phyloP scores from a whole-genome alignment of 1,284 basidiomycete genomes.

The Sparassis latifolia region DNA sequence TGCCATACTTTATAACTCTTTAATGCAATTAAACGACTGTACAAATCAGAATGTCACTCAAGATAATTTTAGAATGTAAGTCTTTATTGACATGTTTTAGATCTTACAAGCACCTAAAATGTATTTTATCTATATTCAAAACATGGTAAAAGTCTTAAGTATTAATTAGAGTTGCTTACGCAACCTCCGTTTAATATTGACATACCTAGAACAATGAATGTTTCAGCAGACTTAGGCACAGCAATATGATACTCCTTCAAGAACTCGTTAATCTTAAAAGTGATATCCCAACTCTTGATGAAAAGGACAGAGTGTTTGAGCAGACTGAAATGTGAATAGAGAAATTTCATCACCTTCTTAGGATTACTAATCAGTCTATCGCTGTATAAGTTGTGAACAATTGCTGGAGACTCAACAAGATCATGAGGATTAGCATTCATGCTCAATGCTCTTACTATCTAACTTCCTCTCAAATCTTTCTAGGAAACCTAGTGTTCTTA shows the following conservation, averaged over 20 bases:
- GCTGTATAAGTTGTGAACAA: conserved; percentile 16
- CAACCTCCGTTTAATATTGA: neutral
- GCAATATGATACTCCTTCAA: conserved; percentile 53
- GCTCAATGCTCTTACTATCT: conserved; percentile 23
- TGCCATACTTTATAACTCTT: too few relatives aligned
- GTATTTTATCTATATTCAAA: conserved; percentile 21
- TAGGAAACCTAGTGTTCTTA: conserved; percentile 49
- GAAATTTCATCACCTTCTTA: conserved; percentile 44
- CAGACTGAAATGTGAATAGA: conserved; percentile 61
- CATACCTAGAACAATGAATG: conserved; percentile 60
- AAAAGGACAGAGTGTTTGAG: conserved; percentile 29
- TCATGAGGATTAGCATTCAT: conserved; percentile 4
- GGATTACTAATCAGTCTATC: conserved; percentile 33
- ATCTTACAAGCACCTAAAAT: conserved; percentile 19
- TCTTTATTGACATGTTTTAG: conserved; percentile 17
- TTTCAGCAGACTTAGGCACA: conserved; percentile 44
- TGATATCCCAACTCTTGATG: conserved; percentile 43
- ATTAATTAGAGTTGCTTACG: too few relatives aligned
- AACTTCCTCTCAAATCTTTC: too few relatives aligned
- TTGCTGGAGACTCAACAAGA: conserved; percentile 27
- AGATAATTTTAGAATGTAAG: conserved; percentile 13
- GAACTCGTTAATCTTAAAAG: conserved; percentile 35
- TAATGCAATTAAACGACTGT: neutral
- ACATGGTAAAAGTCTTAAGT: neutral
- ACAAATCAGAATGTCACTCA: conserved; percentile 22